A percentile compares a stretch with the other conserved stretches of the same genome.
phyloP scores from a whole-genome alignment of 352 stramenopile species.

The Globisporangium recalcitrans region DNA sequence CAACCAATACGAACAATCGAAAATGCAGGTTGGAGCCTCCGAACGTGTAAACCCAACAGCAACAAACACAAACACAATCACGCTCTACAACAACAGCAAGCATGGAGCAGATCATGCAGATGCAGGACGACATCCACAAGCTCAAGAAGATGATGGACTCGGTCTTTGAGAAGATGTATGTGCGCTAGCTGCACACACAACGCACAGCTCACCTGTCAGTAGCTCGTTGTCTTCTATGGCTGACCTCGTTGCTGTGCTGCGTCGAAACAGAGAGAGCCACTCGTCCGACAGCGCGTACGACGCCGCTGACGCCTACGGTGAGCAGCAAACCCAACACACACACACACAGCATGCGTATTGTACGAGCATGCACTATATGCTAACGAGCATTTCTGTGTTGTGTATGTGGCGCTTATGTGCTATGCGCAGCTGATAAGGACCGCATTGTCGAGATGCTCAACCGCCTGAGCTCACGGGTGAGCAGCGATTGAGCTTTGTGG shows the following conservation, averaged over 20 bases:
- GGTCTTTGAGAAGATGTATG: slow-evolving; percentile 83
- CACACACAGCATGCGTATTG: no score
- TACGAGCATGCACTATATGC: not conserved
- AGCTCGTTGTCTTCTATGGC: no score
- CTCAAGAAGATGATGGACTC: slow-evolving; percentile 89
- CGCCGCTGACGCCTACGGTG: slow-evolving; percentile 73
- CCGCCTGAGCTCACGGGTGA: slow-evolving; percentile 74
- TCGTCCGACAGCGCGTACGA: slow-evolving; percentile 55
- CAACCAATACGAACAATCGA: no score
- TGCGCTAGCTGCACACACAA: not conserved
- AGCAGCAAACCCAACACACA: not conserved
- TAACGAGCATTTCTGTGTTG: not conserved
- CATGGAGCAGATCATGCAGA: slow-evolving; percentile 89
- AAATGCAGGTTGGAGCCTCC: no score
- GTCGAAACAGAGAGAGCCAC: slow-evolving; percentile 57
- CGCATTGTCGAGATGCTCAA: slow-evolving; percentile 87
- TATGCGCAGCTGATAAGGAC: slow-evolving; percentile 68
- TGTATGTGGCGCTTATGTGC: not conserved
- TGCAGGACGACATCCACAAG: slow-evolving; percentile 90
- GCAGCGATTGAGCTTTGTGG: not conserved
- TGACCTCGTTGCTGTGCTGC: no score
- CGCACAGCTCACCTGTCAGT: no score
- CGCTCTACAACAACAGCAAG: slow-evolving; percentile 8
- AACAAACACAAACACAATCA: no score
- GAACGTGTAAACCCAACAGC: no score